A percentile compares a stretch with the other conserved stretches of the same genome.
phyloP scores from a whole-genome alignment of 805 yeast genomes.

The Ogataea wickerhamii region DNA sequence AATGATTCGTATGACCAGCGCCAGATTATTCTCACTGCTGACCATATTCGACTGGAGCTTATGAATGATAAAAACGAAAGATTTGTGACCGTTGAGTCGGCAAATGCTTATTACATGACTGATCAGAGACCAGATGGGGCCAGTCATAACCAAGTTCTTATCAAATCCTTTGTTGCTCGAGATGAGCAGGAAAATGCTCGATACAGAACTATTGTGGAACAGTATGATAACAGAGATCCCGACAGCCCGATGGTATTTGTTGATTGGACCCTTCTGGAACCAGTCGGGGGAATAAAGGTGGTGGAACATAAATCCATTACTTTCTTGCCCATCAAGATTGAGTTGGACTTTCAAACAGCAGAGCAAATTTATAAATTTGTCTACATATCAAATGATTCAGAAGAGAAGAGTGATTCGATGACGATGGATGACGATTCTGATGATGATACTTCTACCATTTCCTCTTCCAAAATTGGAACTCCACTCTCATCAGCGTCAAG shows the following conservation, averaged over 20 bases:
- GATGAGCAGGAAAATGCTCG: slow-evolving; percentile 55
- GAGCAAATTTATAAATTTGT: slow-evolving; percentile 40
- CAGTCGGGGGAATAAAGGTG: slow-evolving; percentile 64
- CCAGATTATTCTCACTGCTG: slow-evolving; percentile 60
- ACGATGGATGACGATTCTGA: slow-evolving; percentile 2
- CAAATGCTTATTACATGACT: slow-evolving; percentile 57
- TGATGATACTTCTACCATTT: slow-evolving; percentile 6
- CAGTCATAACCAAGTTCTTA: slow-evolving; percentile 56
- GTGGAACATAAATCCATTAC: slow-evolving; percentile 47
- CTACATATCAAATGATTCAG: slow-evolving; percentile 22
- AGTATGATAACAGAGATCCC: slow-evolving; percentile 12
- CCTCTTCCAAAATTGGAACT: slow-evolving; percentile 3
- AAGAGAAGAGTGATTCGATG: slow-evolving; percentile 1
- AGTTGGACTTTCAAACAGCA: slow-evolving; percentile 54
- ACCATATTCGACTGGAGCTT: slow-evolving; percentile 68
- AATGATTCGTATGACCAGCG: slow-evolving; percentile 38
- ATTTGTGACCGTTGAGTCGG: slow-evolving; percentile 69
- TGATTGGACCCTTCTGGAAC: slow-evolving; percentile 53
- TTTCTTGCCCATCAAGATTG: slow-evolving; percentile 53
- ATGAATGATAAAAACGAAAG: slow-evolving; percentile 59
- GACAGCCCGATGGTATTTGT: slow-evolving; percentile 36
- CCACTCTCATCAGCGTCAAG: slow-evolving; percentile 11
- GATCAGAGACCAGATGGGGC: slow-evolving; percentile 66
- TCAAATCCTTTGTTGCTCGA: slow-evolving; percentile 69
- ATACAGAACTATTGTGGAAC: slow-evolving; percentile 67